These are phyloP conservation scores for Cunninghamia lanceolata DNA, from an alignment of 75 land plant genomes.

Conservation along the genomic window DNA sequence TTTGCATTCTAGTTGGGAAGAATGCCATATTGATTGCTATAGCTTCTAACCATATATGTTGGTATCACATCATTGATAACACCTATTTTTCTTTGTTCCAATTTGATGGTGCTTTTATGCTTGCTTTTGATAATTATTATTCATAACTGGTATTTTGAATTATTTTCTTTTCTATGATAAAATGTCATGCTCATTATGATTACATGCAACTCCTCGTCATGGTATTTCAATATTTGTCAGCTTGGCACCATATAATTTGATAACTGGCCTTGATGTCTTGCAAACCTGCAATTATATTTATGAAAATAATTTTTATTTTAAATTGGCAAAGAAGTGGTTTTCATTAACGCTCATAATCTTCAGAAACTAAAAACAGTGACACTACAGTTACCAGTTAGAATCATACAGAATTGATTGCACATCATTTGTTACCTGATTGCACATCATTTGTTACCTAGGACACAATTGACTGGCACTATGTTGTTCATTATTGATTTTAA, in stretches of 20 bases:
- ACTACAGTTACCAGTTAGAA: not conserved
- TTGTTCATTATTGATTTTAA: not conserved
- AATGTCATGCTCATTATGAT: not conserved
- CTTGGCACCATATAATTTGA: not conserved
- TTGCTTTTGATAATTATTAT: not conserved
- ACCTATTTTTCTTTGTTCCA: not conserved
- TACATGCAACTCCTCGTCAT: no score
- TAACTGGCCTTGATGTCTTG: conserved; percentile 1
- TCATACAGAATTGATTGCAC: not conserved
- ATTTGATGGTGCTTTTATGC: not conserved
- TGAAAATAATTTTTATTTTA: not conserved
- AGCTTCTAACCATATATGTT: not conserved
- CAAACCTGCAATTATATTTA: not conserved
- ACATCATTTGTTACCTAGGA: not conserved
- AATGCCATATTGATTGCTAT: not conserved
- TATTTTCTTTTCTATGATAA: not conserved
- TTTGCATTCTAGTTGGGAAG: not conserved
- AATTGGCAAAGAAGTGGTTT: not conserved
- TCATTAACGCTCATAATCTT: not conserved
- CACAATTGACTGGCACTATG: not conserved
- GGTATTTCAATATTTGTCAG: not conserved
- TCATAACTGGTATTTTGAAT: not conserved
- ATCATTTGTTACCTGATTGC: not conserved
- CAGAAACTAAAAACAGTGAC: not conserved
- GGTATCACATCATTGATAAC: not conserved